These are phyloP conservation scores for Monocercomonoides exilis DNA, from an alignment of 78 protist genomes.

Conservation along the genomic window DNA sequence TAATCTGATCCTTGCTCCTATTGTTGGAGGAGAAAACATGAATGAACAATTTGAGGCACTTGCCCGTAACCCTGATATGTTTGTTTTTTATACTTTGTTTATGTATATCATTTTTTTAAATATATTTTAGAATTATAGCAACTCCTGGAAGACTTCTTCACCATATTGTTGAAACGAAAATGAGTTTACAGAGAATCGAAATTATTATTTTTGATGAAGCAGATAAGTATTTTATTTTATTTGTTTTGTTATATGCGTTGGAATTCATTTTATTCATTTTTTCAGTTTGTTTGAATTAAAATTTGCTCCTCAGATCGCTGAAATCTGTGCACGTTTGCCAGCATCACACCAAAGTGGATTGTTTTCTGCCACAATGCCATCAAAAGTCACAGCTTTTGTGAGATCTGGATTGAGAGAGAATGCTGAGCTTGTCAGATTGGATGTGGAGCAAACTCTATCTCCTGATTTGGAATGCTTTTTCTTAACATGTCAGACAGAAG, in stretches of 20 bases:
- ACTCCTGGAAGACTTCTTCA: slow-evolving; percentile 97
- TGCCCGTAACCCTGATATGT: slow-evolving; percentile 80
- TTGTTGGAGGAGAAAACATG: slow-evolving; percentile 91
- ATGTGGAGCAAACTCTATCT: not conserved
- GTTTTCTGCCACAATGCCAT: slow-evolving; percentile 93
- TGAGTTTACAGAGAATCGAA: slow-evolving; percentile 50
- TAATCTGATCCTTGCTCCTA: slow-evolving; percentile 42
- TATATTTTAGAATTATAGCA: slow-evolving; percentile 59
- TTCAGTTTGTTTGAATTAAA: slow-evolving; percentile 91
- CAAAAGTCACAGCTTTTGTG: slow-evolving; percentile 70
- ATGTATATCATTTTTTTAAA: not conserved
- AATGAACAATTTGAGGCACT: slow-evolving; percentile 71
- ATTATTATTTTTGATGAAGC: slow-evolving; percentile 94
- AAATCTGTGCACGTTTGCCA: slow-evolving; percentile 53
- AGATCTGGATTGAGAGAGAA: slow-evolving; percentile 39
- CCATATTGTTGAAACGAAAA: slow-evolving; percentile 60
- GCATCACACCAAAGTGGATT: slow-evolving; percentile 72
- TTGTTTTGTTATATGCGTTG: too few relatives aligned
- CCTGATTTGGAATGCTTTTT: not conserved
- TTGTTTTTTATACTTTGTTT: not conserved
- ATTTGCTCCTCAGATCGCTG: slow-evolving; percentile 73
- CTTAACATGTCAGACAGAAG: slow-evolving; percentile 51
- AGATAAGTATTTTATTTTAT: slow-evolving; percentile 55
- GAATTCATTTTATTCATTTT: not conserved
- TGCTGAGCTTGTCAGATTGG: slow-evolving; percentile 16